Evolutionary conservation across 2,329 filamentous ascomycete genomes (phyloP).

Genomic region (Pseudogymnoascus sp.): DNA sequence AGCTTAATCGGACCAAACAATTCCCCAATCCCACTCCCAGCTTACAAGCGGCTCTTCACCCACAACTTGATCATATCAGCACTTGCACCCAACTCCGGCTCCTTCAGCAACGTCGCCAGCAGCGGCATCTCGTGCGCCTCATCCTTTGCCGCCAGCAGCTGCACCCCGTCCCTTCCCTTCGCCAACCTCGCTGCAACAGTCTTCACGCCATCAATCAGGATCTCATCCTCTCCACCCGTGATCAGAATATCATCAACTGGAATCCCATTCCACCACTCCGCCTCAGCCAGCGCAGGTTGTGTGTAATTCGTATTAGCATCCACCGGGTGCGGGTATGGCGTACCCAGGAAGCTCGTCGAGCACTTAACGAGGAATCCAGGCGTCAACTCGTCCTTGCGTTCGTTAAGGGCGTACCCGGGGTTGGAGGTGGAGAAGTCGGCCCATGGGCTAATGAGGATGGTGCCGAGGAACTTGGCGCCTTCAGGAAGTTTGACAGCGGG

Average conservation of each 20-base stretch:
- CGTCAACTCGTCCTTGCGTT: constrained; percentile 43
- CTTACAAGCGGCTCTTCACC: constrained; percentile 17
- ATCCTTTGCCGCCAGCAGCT: constrained; percentile 15
- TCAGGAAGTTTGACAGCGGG: constrained; percentile 32
- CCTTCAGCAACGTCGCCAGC: constrained; percentile 20
- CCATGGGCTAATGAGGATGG: constrained; percentile 52
- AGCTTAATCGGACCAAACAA: background rate
- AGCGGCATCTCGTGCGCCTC: constrained; percentile 24
- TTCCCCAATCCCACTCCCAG: background rate
- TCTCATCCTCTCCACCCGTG: constrained; percentile 46
- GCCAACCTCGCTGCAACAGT: constrained; percentile 15
- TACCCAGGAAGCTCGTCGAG: constrained; percentile 40
- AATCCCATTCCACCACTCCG: constrained; percentile 45
- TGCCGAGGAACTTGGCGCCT: constrained; percentile 36
- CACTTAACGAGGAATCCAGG: constrained; percentile 35
- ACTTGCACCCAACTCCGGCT: constrained; percentile 17
- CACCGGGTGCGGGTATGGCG: constrained; percentile 18
- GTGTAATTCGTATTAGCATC: constrained; percentile 41
- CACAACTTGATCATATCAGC: constrained; percentile 22
- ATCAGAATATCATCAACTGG: constrained; percentile 42
- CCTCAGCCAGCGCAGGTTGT: constrained; percentile 40
- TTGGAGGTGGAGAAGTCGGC: constrained; percentile 40
- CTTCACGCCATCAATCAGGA: constrained; percentile 48
- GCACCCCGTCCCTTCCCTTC: constrained; percentile 12
- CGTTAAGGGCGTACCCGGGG: constrained; percentile 36